Base-by-base conservation (phyloP, 805 yeast genomes). In the Candida andamanensis region DNA sequence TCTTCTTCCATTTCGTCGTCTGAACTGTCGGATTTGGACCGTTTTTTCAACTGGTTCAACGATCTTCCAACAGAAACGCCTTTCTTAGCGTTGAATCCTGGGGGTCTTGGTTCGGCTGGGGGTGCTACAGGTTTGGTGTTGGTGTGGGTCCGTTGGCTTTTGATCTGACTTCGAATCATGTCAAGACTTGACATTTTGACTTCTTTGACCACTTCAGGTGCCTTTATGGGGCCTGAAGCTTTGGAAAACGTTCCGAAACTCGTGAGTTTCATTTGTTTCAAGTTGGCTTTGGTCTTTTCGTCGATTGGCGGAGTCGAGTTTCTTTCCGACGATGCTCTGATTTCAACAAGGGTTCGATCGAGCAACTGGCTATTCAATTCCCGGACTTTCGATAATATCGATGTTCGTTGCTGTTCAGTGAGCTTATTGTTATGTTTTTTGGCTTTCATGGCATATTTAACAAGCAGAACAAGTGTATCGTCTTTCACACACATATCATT, bases 341-440 rank as follows among this genome's bases (percentile, higher is more conserved):
- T 60, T 24, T 69, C 71, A 4, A 55, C 49, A 1, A 67, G 36
- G 13, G 80, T 60, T n/a, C 46, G 47, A 13, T 77, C 78, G 7
- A 82, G 86, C 30, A 80, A 46, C 0, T 54, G 58, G 4, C 55
- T 52, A 46, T 83, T 76, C 38, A 80, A 69, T 17, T 58, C 61
- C 36, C 76, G 65, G 0, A 85, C 86, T 40, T 75, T 72, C 1
- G 73, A 58, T 22, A 86, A 51, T 21, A 89, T 72, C 29, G 77
- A 80, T 15, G 67, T 60, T 4, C 82, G 62, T 49, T 87, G 95
- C 26, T 74, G 74, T 17, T 71, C 77, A 1, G 78, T 69, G 26
- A 90, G 60, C 49, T 78, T 84, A 49, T 80, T 86, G 37, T 80
- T 80, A 50, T 69, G 80, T 41, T 69, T 75, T 43, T 75, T 78